Percentiles rank a stretch among this genome's conserved stretches.
Conservation (phyloP, 768 basidiomycete genomes). For the Kwoniella bestiolae region DNA sequence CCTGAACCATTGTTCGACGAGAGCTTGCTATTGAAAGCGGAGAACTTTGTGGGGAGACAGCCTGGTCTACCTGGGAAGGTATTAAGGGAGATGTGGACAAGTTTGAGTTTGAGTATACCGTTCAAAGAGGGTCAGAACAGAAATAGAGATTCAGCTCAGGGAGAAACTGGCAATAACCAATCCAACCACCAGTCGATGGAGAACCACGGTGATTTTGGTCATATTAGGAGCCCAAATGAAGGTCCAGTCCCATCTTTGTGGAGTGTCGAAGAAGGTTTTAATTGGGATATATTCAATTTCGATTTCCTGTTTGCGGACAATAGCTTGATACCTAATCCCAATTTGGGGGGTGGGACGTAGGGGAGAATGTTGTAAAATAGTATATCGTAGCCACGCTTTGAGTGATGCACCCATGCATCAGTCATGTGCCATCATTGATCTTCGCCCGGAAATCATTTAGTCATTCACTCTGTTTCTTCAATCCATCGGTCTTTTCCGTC, state of each 20-base stretch:
- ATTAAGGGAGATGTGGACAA: conserved; percentile 1
- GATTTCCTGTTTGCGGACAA: background rate
- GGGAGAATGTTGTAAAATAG: background rate
- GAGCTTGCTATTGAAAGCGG: background rate
- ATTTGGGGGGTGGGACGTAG: background rate
- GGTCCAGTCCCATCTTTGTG: background rate
- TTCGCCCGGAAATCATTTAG: background rate
- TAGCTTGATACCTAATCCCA: background rate
- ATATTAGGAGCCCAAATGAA: background rate
- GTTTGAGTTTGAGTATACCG: background rate
- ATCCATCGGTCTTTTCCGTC: no score
- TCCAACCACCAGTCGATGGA: no score
- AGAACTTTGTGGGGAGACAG: background rate
- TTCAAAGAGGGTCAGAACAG: background rate
- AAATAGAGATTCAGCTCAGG: background rate
- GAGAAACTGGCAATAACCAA: no score
- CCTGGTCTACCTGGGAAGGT: conserved; percentile 2
- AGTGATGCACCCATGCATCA: no score
- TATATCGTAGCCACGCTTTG: no score
- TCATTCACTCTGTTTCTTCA: no score
- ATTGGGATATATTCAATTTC: conserved; percentile 4
- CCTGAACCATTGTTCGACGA: conserved; percentile 4
- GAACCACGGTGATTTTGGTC: no score
- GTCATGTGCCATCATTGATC: no score
- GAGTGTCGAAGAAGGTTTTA: background rate